phyloP scores from a whole-genome alignment of 331 rosid species.

The Malus hybrid region DNA sequence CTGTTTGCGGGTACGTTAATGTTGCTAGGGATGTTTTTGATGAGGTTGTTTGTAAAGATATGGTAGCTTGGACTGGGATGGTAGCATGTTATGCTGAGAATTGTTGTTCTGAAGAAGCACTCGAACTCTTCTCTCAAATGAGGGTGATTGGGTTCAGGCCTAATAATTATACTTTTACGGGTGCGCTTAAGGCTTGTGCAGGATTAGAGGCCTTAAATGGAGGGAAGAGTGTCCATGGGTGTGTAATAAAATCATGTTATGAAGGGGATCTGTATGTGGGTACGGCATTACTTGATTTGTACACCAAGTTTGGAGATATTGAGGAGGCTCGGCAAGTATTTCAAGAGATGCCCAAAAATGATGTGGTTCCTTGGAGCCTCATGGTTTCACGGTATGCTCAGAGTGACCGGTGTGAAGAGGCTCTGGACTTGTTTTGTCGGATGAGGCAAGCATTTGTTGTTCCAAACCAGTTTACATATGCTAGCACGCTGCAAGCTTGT shows the following conservation, averaged over 20 bases:
- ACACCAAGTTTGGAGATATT: conserved; percentile 23
- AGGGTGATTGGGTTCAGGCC: conserved; percentile 36
- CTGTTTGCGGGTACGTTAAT: conserved; percentile 24
- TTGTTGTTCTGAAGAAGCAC: conserved; percentile 28
- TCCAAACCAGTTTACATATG: conserved; percentile 40
- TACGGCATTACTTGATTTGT: conserved; percentile 42
- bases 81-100: conserved; percentile 38
- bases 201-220: conserved; percentile 21
- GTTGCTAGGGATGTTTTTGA: conserved; percentile 27
- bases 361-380: conserved; percentile 50
- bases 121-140: conserved; percentile 30
- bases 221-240: conserved; percentile 34
- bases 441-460: conserved; percentile 39
- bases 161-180: conserved; percentile 38
- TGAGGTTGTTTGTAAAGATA: conserved; percentile 33
- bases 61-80: conserved; percentile 56
- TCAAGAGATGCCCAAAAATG: conserved; percentile 32
- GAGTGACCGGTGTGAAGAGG: conserved; percentile 34
- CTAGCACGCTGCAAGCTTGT: conserved; percentile 45
- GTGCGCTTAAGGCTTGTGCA: conserved; percentile 39
- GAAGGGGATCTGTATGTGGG: conserved; percentile 38
- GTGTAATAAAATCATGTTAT: conserved; percentile 27
- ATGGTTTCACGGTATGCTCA: conserved; percentile 47
- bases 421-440: conserved; percentile 30
- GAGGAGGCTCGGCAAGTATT: conserved; percentile 29